phyloP scores from a whole-genome alignment of 352 stramenopile genomes.

The Globisporangium cylindrosporum region DNA sequence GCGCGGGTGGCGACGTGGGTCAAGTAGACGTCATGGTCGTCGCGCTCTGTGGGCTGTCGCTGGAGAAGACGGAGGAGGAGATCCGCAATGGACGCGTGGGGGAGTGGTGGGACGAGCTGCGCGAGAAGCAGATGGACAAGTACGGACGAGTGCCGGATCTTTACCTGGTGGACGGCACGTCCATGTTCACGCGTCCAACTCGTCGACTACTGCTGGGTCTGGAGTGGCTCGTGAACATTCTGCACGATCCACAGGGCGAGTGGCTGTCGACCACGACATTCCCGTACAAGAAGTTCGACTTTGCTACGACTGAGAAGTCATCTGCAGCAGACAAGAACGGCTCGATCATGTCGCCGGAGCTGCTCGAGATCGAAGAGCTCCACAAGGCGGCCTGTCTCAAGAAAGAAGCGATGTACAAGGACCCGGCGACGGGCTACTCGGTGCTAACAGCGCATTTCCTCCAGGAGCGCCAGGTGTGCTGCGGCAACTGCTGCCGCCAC shows the following conservation, averaged over 20 bases:
- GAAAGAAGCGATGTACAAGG: conserved; percentile 77
- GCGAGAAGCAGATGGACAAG: conserved; percentile 11
- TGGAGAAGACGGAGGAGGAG: conserved; percentile 43
- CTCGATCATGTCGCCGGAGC: conserved; percentile 15
- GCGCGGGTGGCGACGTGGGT: conserved; percentile 1
- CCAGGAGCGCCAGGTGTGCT: conserved; percentile 78
- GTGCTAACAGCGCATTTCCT: conserved; percentile 87
- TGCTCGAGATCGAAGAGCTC: conserved; percentile 56
- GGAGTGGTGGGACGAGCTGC: conserved; percentile 35
- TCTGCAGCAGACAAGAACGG: background rate
- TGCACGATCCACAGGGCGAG: conserved; percentile 26
- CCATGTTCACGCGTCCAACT: conserved; percentile 73
- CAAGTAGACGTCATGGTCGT: conserved; percentile 50
- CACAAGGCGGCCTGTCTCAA: conserved; percentile 67
- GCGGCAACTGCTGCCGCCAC: conserved; percentile 87
- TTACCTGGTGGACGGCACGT: conserved; percentile 63
- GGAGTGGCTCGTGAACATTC: conserved; percentile 52
- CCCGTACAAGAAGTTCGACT: conserved; percentile 38
- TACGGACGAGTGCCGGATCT: conserved; percentile 22
- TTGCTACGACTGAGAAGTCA: background rate
- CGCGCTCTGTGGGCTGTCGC: conserved; percentile 54
- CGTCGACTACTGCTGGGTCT: conserved; percentile 47
- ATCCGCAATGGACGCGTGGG: conserved; percentile 35
- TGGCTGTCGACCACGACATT: conserved; percentile 38
- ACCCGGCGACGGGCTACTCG: conserved; percentile 81